Evolutionary conservation across 2,329 filamentous ascomycete species (phyloP).

Genomic region (Aspergillus awamori): DNA sequence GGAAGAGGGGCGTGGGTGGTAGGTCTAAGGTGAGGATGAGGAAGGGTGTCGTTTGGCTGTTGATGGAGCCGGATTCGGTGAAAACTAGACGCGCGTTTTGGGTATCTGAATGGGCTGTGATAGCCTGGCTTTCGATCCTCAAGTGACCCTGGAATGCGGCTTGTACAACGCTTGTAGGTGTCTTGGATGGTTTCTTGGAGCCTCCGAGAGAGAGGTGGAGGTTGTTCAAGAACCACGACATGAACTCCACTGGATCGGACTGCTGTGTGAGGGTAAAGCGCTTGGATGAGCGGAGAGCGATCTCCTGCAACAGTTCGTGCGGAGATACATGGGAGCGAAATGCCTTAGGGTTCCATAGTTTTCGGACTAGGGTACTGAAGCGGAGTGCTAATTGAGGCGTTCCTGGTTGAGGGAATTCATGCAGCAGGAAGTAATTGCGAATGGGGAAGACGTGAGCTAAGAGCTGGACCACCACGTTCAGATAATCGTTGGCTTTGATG

Average conservation of each 20-base stretch:
- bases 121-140: slow-evolving; percentile 89
- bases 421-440: slow-evolving; percentile 87
- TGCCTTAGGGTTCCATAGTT: slow-evolving; percentile 96
- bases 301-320: slow-evolving; percentile 94
- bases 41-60: slow-evolving; percentile 76
- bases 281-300: slow-evolving; percentile 86
- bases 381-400: slow-evolving; percentile 81
- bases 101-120: slow-evolving; percentile 84
- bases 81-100: slow-evolving; percentile 84
- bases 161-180: slow-evolving; percentile 73
- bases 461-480: slow-evolving; percentile 92
- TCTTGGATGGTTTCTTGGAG: slow-evolving; percentile 77
- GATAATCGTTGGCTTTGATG: slow-evolving; percentile 98
- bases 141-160: slow-evolving; percentile 91
- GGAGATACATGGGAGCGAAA: slow-evolving; percentile 97
- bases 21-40: slow-evolving; percentile 92
- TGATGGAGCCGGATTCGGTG: slow-evolving; percentile 83
- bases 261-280: slow-evolving; percentile 88
- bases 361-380: slow-evolving; percentile 86
- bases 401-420: slow-evolving; percentile 68
- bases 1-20: slow-evolving; percentile 88
- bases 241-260: slow-evolving; percentile 93
- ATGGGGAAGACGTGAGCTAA: slow-evolving; percentile 87
- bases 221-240: slow-evolving; percentile 97
- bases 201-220: slow-evolving; percentile 90